These are phyloP conservation scores for Ganoderma sinense DNA, from an alignment of 1,284 basidiomycete species.

Conservation along the genomic window DNA sequence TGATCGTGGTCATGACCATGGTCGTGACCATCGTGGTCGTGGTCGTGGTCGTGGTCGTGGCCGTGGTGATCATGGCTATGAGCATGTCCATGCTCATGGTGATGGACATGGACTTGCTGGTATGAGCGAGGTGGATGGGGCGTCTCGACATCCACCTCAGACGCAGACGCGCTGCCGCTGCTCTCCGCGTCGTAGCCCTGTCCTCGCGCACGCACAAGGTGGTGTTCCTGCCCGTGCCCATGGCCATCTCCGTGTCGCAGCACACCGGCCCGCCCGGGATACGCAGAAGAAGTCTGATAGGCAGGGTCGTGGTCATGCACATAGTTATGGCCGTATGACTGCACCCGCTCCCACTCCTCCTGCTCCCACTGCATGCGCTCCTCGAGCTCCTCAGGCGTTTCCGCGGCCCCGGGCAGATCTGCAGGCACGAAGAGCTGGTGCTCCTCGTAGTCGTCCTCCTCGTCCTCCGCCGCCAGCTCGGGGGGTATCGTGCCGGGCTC, in stretches of 20 bases:
- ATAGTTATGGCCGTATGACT: conserved; percentile 38
- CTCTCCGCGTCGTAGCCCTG: conserved; percentile 20
- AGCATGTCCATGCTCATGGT: background rate
- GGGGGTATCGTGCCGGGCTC: conserved; percentile 60
- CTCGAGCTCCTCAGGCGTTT: conserved; percentile 44
- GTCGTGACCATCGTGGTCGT: conserved; percentile 4
- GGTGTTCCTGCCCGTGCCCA: background rate
- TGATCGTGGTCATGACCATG: conserved; percentile 19
- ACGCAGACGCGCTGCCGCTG: conserved; percentile 14
- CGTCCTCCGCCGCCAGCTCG: conserved; percentile 55
- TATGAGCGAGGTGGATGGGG: conserved; percentile 23
- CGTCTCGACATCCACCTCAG: conserved; percentile 21
- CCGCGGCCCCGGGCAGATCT: conserved; percentile 46
- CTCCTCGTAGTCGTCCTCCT: conserved; percentile 59
- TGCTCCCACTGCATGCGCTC: conserved; percentile 50
- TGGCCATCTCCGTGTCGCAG: conserved; percentile 10
- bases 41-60: conserved; percentile 19
- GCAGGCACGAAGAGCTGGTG: conserved; percentile 78
- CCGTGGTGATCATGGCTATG: background rate
- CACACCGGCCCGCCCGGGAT: conserved; percentile 26
- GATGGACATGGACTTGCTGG: conserved; percentile 31
- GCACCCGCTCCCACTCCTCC: conserved; percentile 48
- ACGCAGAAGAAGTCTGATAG: conserved; percentile 40
- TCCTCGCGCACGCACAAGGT: background rate
- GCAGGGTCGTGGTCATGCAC: conserved; percentile 35